phyloP scores from a whole-genome alignment of 768 basidiomycete genomes.

The Gymnopilus dilepis region DNA sequence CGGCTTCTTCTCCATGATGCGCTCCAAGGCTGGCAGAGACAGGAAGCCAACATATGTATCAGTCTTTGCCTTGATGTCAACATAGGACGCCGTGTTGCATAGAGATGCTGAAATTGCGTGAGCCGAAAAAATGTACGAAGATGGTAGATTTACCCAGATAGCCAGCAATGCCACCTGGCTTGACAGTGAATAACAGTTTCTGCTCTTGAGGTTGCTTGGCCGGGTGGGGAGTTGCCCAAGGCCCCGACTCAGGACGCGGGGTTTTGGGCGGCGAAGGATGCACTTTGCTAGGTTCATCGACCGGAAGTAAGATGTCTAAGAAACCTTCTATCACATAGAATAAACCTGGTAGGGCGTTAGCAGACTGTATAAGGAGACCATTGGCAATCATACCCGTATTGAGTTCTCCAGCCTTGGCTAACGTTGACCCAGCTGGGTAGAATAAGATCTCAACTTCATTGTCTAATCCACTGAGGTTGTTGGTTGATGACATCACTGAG shows the following conservation, averaged over 20 bases:
- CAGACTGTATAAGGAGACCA: constrained; percentile 11
- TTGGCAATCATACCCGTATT: constrained; percentile 65
- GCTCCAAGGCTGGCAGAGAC: constrained; percentile 85
- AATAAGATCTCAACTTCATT: constrained; percentile 97
- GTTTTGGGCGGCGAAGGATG: constrained; percentile 21
- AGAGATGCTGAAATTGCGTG: constrained; percentile 68
- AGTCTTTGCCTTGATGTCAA: constrained; percentile 96
- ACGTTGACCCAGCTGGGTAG: constrained; percentile 83
- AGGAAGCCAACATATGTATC: constrained; percentile 98
- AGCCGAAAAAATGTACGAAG: neutral
- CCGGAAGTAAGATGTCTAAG: constrained; percentile 86
- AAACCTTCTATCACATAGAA: constrained; percentile 98
- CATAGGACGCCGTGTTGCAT: constrained; percentile 91
- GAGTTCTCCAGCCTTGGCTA: constrained; percentile 89
- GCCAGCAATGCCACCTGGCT: constrained; percentile 97
- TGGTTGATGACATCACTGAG: constrained; percentile 51
- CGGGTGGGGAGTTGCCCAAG: constrained; percentile 39
- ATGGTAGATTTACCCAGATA: constrained; percentile 69
- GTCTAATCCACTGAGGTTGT: constrained; percentile 83
- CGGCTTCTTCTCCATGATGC: constrained; percentile 90
- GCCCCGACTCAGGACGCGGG: constrained; percentile 35
- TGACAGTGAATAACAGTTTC: constrained; percentile 91
- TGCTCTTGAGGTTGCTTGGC: constrained; percentile 43
- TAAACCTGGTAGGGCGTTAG: constrained; percentile 52
- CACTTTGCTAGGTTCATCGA: constrained; percentile 37